These are phyloP conservation scores for Xylaria sp. DNA, from an alignment of 2,329 filamentous ascomycete genomes.

Conservation along the genomic window DNA sequence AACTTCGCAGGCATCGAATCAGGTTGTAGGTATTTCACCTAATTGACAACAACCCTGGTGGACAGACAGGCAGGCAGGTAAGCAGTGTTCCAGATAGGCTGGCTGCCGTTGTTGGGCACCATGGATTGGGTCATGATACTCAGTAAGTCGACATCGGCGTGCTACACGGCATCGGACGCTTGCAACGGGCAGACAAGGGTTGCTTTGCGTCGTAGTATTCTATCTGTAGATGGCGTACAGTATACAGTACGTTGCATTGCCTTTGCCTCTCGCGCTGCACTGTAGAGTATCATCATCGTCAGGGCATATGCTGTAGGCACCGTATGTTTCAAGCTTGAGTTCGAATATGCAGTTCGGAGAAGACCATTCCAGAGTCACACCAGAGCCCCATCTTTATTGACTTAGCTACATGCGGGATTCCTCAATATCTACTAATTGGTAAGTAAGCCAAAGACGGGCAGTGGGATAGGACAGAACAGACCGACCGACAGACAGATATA, in stretches of 20 bases:
- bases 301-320: not conserved
- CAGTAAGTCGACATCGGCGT: slow-evolving; percentile 40
- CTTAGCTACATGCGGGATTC: slow-evolving; percentile 34
- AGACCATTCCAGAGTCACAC: slow-evolving; percentile 35
- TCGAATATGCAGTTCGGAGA: slow-evolving; percentile 38
- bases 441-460: slow-evolving; percentile 26
- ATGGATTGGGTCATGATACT: slow-evolving; percentile 21
- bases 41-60: not conserved
- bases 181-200: slow-evolving; percentile 30
- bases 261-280: slow-evolving; percentile 13
- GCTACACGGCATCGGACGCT: slow-evolving; percentile 35
- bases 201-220: too few relatives aligned
- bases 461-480: too few relatives aligned
- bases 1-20: not conserved
- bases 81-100: slow-evolving; percentile 11
- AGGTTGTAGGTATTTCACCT: not conserved
- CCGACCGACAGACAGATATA: too few relatives aligned
- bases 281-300: slow-evolving; percentile 28
- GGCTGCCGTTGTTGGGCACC: slow-evolving; percentile 25
- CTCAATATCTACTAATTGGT: slow-evolving; percentile 27
- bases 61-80: too few relatives aligned
- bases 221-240: slow-evolving; percentile 24
- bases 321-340: slow-evolving; percentile 34
- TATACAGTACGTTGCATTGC: slow-evolving; percentile 9
- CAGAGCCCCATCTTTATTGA: slow-evolving; percentile 34